These are phyloP conservation scores for Pichia inconspicua DNA, from an alignment of 1,139 yeast genomes.

Conservation along the genomic window DNA sequence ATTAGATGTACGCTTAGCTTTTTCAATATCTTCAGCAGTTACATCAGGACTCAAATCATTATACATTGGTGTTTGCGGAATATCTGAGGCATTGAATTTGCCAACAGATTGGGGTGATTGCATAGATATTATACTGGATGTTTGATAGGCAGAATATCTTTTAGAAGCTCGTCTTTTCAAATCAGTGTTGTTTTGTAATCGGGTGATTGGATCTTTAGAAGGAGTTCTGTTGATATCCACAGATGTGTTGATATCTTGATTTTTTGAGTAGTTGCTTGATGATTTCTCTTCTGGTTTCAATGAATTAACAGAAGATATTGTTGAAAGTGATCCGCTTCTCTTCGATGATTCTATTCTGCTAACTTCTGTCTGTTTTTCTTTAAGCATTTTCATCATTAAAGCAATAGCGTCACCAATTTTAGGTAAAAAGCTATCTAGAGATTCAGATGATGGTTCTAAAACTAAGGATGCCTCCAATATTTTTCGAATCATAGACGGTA, in stretches of 20 bases:
- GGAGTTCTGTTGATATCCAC: constrained; percentile 7
- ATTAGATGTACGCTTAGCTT: constrained; percentile 5
- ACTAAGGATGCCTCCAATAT: constrained; percentile 83
- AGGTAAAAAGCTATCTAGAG: constrained; percentile 74
- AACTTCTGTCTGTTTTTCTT: constrained; percentile 57
- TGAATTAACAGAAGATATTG: constrained; percentile 5
- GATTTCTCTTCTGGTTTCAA: neutral
- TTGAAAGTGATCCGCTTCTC: constrained; percentile 1
- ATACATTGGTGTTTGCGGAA: constrained; percentile 18
- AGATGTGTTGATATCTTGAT: constrained; percentile 3
- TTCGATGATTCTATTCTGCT: constrained; percentile 2
- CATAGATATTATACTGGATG: constrained; percentile 30
- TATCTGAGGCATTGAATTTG: constrained; percentile 4
- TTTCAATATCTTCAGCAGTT: constrained; percentile 13
- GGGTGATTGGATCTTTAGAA: constrained; percentile 52
- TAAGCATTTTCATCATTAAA: constrained; percentile 68
- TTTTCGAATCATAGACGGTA: constrained; percentile 61
- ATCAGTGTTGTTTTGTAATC: constrained; percentile 72
- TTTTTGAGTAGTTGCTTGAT: constrained; percentile 4
- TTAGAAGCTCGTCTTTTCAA: constrained; percentile 87
- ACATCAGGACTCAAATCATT: constrained; percentile 15
- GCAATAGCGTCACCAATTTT: constrained; percentile 83
- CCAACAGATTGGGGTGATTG: constrained; percentile 13
- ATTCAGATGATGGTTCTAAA: constrained; percentile 78
- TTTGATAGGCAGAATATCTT: constrained; percentile 85